Conservation (phyloP, 148 eudicot species). For the Chenopodium formosanum region DNA sequence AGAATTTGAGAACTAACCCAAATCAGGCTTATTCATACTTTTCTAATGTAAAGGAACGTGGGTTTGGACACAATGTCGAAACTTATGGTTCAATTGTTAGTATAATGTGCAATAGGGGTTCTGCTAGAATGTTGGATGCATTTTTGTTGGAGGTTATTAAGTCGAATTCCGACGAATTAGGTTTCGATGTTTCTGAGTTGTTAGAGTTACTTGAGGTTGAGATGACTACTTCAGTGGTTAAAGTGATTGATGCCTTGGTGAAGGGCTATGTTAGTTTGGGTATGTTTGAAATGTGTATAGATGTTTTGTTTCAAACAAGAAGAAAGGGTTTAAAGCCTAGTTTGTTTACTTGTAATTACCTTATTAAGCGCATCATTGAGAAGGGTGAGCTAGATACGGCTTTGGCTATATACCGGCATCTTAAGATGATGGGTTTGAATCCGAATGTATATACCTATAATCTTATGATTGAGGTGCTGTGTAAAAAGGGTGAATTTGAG, state of each 20-base stretch:
- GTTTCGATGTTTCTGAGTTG: conserved; percentile 47
- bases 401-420: conserved; percentile 43
- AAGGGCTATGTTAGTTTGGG: conserved; percentile 54
- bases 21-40: conserved; percentile 43
- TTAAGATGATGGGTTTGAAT: conserved; percentile 43
- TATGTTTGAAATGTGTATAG: conserved; percentile 57
- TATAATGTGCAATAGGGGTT: conserved; percentile 47
- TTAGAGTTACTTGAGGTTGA: conserved; percentile 42
- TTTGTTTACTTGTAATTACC: conserved; percentile 49
- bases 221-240: conserved; percentile 28
- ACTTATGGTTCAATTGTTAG: conserved; percentile 50
- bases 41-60: conserved; percentile 37
- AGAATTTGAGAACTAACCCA: conserved; percentile 42
- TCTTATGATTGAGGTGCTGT: conserved; percentile 51
- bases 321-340: conserved; percentile 45
- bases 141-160: conserved; percentile 45
- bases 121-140: conserved; percentile 39
- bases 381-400: conserved; percentile 38
- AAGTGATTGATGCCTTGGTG: conserved; percentile 47
- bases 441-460: conserved; percentile 66
- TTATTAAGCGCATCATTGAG: conserved; percentile 47
- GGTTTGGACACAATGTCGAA: conserved; percentile 47
- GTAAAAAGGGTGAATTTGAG: conserved; percentile 47
- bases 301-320: conserved; percentile 37
- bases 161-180: conserved; percentile 26